phyloP scores from a whole-genome alignment of 805 yeast species.

The Candida coquimbonensis region DNA sequence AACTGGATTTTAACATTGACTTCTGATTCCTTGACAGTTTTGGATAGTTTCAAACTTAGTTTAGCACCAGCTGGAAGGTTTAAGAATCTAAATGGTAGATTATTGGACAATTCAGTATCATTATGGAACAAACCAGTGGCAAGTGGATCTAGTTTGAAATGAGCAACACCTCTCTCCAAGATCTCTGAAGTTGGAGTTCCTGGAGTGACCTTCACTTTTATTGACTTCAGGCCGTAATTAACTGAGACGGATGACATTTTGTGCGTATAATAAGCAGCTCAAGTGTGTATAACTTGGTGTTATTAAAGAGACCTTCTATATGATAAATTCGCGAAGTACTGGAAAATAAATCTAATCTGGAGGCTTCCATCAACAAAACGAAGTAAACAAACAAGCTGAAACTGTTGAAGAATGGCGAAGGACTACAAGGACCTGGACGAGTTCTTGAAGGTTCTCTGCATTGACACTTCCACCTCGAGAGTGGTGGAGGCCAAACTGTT shows the following conservation, averaged over 20 bases:
- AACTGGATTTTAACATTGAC: conserved; percentile 28
- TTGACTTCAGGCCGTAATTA: conserved; percentile 26
- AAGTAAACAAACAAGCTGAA: too few relatives aligned
- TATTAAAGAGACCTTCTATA: neutral
- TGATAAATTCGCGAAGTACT: neutral
- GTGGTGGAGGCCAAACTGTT: neutral
- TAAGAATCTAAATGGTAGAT: conserved; percentile 36
- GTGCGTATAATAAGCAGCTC: too few relatives aligned
- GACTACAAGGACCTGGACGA: too few relatives aligned
- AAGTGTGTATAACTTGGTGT: too few relatives aligned
- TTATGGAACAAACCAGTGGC: conserved; percentile 26
- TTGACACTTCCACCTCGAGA: too few relatives aligned
- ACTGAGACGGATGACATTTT: conserved; percentile 33
- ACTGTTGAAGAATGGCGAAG: too few relatives aligned
- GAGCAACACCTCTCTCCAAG: conserved; percentile 26
- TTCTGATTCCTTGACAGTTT: conserved; percentile 2
- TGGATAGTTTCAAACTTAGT: conserved; percentile 22
- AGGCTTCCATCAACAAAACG: too few relatives aligned
- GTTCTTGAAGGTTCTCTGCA: too few relatives aligned
- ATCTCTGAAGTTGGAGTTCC: conserved; percentile 32
- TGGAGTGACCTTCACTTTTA: conserved; percentile 29
- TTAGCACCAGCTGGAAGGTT: conserved; percentile 40
- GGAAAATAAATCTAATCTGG: too few relatives aligned
- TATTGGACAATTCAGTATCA: conserved; percentile 26
- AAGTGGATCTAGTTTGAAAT: conserved; percentile 29